These are phyloP conservation scores for Pythium phragmitis DNA, from an alignment of 352 stramenopile genomes.

Conservation along the genomic window DNA sequence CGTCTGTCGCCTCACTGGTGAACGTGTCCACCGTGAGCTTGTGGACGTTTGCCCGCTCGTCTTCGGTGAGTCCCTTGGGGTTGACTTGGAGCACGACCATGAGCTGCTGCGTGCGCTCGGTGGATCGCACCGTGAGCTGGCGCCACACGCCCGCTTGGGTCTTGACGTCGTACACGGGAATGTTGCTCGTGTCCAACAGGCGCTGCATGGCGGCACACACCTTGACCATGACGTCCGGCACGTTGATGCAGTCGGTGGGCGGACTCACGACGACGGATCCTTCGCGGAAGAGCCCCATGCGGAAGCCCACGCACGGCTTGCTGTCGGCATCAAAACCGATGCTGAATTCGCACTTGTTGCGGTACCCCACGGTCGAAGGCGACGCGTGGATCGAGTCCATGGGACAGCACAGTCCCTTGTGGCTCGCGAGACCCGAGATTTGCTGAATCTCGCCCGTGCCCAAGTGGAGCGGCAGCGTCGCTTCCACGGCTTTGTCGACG, in stretches of 20 bases:
- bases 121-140: conserved; percentile 70
- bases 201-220: conserved; percentile 68
- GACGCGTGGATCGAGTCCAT: conserved; percentile 89
- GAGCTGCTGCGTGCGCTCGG: conserved; percentile 61
- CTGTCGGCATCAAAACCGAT: conserved; percentile 84
- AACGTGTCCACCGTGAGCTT: conserved; percentile 46
- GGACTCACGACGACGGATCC: conserved; percentile 68
- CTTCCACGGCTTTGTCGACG: conserved; percentile 33
- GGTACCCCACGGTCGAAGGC: conserved; percentile 86
- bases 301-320: conserved; percentile 86
- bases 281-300: conserved; percentile 79
- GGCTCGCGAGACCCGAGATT: conserved; percentile 69
- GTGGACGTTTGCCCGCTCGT: conserved; percentile 41
- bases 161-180: conserved; percentile 76
- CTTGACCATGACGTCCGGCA: conserved; percentile 79
- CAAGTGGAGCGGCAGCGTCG: conserved; percentile 32
- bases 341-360: conserved; percentile 98
- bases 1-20: conserved; percentile 27
- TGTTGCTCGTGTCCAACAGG: conserved; percentile 47
- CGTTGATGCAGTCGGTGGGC: conserved; percentile 74
- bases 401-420: conserved; percentile 81
- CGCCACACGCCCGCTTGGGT: conserved; percentile 75
- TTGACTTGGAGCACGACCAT: conserved; percentile 85
- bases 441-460: conserved; percentile 1
- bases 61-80: conserved; percentile 32